Evolutionary conservation across 1,284 basidiomycete species (phyloP), one percentile per base, ranked within the genome.

Genomic region (Ustilago loliicola): DNA sequence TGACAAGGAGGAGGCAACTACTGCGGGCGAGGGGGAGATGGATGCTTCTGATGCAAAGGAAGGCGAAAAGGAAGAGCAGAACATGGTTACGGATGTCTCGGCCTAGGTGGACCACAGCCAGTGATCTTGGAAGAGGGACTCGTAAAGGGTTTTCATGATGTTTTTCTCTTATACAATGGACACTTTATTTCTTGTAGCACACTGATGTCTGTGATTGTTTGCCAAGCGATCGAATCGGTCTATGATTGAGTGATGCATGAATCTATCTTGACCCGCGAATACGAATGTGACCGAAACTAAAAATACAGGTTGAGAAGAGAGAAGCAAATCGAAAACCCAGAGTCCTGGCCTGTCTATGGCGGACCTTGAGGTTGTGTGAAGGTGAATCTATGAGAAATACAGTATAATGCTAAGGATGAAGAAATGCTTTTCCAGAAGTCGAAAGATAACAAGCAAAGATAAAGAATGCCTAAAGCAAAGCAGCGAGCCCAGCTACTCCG

Each of bases 251-350:
- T 21, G 48, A 50, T 5, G 48, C 9, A 25, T n/a, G 17, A 53
- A n/a, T n/a, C n/a, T n/a, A n/a, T n/a, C n/a, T n/a, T n/a, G n/a
- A n/a, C n/a, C n/a, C n/a, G n/a, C n/a, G n/a, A n/a, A n/a, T n/a
- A n/a, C n/a, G n/a, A n/a, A n/a, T n/a, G n/a, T n/a, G n/a, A n/a
- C n/a, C n/a, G n/a, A n/a, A n/a, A 36, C 51, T 53, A 53, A 21
- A 53, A 53, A 53, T 53, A 53, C 51, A 53, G 30, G 19, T 52
- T n/a, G 32, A 19, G 30, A 53, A 53, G 21, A 21, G 34, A 15
- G 21, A 9, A 53, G 48, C 48, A 19, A 17, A 45, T 19, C 15
- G 15, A 19, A n/a, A n/a, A n/a, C n/a, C n/a, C 40, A 13, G 40
- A 8, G 25, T 25, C 48, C 10, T 27, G 3, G 25, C 27, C 48